Base-by-base conservation (phyloP, 1,139 yeast genomes). In the Taphrina confusa region DNA sequence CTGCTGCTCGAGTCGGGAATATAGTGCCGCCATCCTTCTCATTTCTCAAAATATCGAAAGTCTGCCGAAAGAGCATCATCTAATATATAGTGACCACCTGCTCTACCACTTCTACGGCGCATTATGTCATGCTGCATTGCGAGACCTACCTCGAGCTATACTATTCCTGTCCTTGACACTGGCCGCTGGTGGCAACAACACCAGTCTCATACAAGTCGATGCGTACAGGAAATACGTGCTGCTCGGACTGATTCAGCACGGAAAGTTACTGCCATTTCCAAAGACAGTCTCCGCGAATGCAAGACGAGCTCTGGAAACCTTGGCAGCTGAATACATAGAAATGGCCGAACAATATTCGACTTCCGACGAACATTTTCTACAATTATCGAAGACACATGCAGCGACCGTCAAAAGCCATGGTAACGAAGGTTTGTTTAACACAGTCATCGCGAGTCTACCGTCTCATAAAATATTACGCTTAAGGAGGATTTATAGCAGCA, bases 41-140 rank as follows among this genome's bases (percentile, higher is more conserved):
- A 33, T 46, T 16, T 27, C n/a, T 2, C 58, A 25, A 8, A 25
- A 50, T 4, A 44, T 44, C 6, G 58, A 54, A 20, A 16, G 18
- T 16, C n/a, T 54, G n/a, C 51, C 50, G 12, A 54, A 44, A 25
- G 23, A 25, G 20, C 49, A 33, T 14, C 33, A 36, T n/a, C 34
- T 62, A 6, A 44, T 52, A 4, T 64, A 65, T 28, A 62, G 40
- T 6, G 65, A 64, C 31, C 65, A 63, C 33, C 39, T 65, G 23
- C 50, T 47, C 16, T 71, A 64, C 62, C 69, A 70, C 61, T 68
- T 63, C 59, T 67, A 64, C 52, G 68, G 67, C 1, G 70, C 66
- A 1, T 55, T 61, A 16, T 60, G 69, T 4, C 62, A 66, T 31
- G 57, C 66, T 33, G 63, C 65, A 5, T 33, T 58, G 42, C 58